Base-by-base conservation (phyloP, 352 stramenopile genomes). In the Pelagophyceae sp. region DNA sequence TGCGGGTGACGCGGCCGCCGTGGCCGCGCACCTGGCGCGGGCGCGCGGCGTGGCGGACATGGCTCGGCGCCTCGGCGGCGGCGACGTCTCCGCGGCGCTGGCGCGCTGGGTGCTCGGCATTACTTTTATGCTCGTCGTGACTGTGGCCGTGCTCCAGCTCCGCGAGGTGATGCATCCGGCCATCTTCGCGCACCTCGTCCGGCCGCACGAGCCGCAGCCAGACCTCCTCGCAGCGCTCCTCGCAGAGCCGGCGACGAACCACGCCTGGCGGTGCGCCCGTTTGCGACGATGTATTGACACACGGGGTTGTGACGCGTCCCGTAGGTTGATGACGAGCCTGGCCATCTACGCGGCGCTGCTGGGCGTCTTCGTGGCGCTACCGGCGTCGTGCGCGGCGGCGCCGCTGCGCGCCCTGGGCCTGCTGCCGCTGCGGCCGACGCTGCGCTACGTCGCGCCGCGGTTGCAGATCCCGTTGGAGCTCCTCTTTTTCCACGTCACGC, bases 121-220 rank as follows among this genome's bases (percentile, higher is more conserved):
- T 76, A 97, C 91, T 2, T 98, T 98, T 79, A 98, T 98, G 95
- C 87, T 98, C 19, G 92, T 98, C 63, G 93, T 98, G 51, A 98
- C 95, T 0, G 94, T 75, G 35, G 37, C 40, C 31, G 45, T 82
- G 11, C 40, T 84, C 38, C 65, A 78, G 72, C 80, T 98, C 40
- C 89, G 94, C 31, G 94, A 98, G 84, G 93, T 98, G 38, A 85
- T 93, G 25, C 94, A 98, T 77, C 94, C 94, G 15, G 93, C 97
- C 79, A 75, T 92, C 45, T 81, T 94, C 35, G 88, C 87, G 27
- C 58, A 79, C 63, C 72, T 89, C 31, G 91, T 94, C 58, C 77
- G 88, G 37, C 89, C 89, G 5, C 95, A 98, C 86, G 94, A 99
- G 86, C 92, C 95, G 32, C 94, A 98, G 76, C 93, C 94, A 15